These are phyloP conservation scores for Lophium mytilinum DNA, from an alignment of 495 filamentous ascomycete species.

Conservation along the genomic window DNA sequence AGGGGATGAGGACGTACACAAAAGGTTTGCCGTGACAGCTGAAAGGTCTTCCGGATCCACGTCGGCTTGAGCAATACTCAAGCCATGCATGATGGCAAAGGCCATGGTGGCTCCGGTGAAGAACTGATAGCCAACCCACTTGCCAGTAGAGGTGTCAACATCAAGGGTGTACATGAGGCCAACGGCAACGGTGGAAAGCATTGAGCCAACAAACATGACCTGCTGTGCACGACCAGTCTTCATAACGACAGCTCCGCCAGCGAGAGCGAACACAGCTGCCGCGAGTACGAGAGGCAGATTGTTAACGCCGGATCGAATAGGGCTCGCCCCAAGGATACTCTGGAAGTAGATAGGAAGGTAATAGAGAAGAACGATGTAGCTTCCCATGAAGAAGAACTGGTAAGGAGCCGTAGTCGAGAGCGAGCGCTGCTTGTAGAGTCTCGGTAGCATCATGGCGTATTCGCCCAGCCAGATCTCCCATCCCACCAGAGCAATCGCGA, in stretches of 20 bases:
- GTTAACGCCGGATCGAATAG: conserved; percentile 15
- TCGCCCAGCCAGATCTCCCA: conserved; percentile 7
- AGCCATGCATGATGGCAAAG: conserved; percentile 6
- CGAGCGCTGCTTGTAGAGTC: conserved; percentile 2
- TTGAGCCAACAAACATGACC: conserved; percentile 7
- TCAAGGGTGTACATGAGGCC: conserved; percentile 20
- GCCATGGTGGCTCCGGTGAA: conserved; percentile 12
- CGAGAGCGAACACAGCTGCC: not conserved
- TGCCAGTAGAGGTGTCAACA: not conserved
- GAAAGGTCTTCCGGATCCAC: conserved; percentile 20
- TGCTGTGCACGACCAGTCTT: not conserved
- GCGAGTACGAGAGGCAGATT: conserved; percentile 14
- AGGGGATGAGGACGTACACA: conserved; percentile 21
- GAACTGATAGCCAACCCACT: conserved; percentile 24
- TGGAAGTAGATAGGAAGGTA: conserved; percentile 31
- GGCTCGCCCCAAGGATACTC: not conserved
- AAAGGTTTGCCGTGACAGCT: conserved; percentile 19
- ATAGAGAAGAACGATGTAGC: conserved; percentile 11
- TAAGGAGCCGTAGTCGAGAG: conserved; percentile 2
- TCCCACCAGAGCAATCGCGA: conserved; percentile 11
- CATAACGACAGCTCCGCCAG: not conserved
- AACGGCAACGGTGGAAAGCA: conserved; percentile 3
- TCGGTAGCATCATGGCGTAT: conserved; percentile 10
- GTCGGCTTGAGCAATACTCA: conserved; percentile 20
- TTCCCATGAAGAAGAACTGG: conserved; percentile 8